A percentile compares a stretch with the other conserved stretches of the same genome.
phyloP scores from a whole-genome alignment of 2,329 filamentous ascomycete genomes.

The Alternaria sp. region DNA sequence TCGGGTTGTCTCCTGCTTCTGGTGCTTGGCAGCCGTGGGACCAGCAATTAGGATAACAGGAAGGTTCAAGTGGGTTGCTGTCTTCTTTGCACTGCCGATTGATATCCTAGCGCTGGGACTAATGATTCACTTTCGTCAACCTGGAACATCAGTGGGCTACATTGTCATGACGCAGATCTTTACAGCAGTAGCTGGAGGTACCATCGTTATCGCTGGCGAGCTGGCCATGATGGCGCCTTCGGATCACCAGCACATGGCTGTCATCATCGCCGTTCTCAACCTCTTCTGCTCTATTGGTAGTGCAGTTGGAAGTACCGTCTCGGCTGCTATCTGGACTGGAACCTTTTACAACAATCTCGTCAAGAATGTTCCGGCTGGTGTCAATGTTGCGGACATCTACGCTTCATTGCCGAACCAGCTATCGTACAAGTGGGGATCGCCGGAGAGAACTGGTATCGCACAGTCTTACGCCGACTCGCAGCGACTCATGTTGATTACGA shows the following conservation, averaged over 20 bases:
- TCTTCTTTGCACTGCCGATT: slow-evolving; percentile 27
- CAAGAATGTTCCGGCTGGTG: slow-evolving; percentile 52
- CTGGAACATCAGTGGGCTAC: slow-evolving; percentile 36
- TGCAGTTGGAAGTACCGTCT: slow-evolving; percentile 58
- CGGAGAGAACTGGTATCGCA: slow-evolving; percentile 54
- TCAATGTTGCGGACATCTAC: slow-evolving; percentile 55
- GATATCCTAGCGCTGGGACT: slow-evolving; percentile 30
- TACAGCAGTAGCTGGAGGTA: slow-evolving; percentile 33
- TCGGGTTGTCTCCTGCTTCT: slow-evolving; percentile 37
- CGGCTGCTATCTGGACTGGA: slow-evolving; percentile 69
- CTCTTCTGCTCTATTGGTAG: slow-evolving; percentile 66
- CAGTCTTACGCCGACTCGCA: slow-evolving; percentile 42
- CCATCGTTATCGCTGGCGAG: slow-evolving; percentile 32
- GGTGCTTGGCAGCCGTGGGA: slow-evolving; percentile 2
- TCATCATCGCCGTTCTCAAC: slow-evolving; percentile 58
- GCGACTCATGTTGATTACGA: slow-evolving; percentile 41
- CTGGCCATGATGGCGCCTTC: slow-evolving; percentile 31
- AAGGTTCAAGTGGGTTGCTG: slow-evolving; percentile 28
- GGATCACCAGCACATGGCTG: slow-evolving; percentile 29
- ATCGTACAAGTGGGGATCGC: slow-evolving; percentile 59
- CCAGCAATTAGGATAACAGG: slow-evolving; percentile 29
- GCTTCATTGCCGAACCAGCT: slow-evolving; percentile 64
- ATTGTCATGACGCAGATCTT: slow-evolving; percentile 44
- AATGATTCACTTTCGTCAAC: slow-evolving; percentile 23
- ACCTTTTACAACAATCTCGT: slow-evolving; percentile 52